These are phyloP conservation scores for Brasilioporus rufonigricans DNA, from an alignment of 768 basidiomycete genomes.

Conservation along the genomic window DNA sequence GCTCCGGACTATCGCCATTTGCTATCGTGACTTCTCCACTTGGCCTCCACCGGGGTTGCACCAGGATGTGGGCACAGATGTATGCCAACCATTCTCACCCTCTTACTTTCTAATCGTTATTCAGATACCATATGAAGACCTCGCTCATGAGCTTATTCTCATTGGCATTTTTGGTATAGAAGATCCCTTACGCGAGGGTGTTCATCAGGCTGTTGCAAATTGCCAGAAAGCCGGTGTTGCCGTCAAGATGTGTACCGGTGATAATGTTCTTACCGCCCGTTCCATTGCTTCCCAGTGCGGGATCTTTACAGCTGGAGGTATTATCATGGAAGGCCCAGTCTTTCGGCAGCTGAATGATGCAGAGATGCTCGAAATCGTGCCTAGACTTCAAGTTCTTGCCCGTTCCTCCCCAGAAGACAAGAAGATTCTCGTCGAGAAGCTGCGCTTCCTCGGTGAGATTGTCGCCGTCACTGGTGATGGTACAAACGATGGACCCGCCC, in stretches of 20 bases:
- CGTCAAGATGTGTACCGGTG: constrained; percentile 99
- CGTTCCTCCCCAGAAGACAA: constrained; percentile 98
- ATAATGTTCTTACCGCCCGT: constrained; percentile 93
- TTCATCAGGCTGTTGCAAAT: constrained; percentile 82
- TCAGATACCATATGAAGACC: constrained; percentile 65
- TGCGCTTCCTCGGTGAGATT: constrained; percentile 84
- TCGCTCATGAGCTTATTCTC: constrained; percentile 75
- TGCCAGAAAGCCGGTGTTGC: constrained; percentile 87
- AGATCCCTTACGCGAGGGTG: constrained; percentile 90
- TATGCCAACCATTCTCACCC: constrained; percentile 25
- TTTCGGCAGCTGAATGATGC: constrained; percentile 75
- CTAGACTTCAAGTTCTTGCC: constrained; percentile 92
- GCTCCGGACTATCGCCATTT: constrained; percentile 90
- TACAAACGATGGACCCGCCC: constrained; percentile 95
- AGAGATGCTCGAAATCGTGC: constrained; percentile 81
- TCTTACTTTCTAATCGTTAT: constrained; percentile 9
- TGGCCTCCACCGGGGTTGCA: constrained; percentile 73
- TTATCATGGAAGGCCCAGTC: constrained; percentile 97
- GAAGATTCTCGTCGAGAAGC: constrained; percentile 84
- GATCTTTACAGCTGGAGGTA: constrained; percentile 88
- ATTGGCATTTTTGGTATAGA: constrained; percentile 94
- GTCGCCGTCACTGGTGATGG: constrained; percentile 98
- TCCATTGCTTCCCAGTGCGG: constrained; percentile 97
- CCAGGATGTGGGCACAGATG: constrained; percentile 50
- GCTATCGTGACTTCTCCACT: constrained; percentile 80